These are phyloP conservation scores for Penicillium robsamsonii DNA, from an alignment of 495 filamentous ascomycete genomes.

Conservation along the genomic window DNA sequence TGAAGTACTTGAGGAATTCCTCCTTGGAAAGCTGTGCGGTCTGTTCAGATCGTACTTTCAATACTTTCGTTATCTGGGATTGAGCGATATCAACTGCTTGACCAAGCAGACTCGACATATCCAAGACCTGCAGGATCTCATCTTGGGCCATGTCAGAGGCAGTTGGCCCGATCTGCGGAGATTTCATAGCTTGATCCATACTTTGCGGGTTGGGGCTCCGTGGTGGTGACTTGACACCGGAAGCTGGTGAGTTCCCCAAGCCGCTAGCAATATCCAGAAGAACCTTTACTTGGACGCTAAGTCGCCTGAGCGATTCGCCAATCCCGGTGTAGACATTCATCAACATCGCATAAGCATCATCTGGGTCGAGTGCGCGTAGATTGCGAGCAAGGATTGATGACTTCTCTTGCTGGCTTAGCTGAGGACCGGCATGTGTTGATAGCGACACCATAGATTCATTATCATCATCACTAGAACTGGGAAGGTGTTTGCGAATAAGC, in stretches of 20 bases:
- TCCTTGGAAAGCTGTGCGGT: conserved; percentile 68
- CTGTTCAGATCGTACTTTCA: conserved; percentile 88
- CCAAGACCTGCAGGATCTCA: conserved; percentile 79
- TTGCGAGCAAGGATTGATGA: conserved; percentile 88
- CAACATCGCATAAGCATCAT: conserved; percentile 83
- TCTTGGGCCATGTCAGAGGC: conserved; percentile 57
- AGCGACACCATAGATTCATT: conserved; percentile 85
- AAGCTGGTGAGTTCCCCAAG: conserved; percentile 44
- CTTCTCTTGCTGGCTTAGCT: conserved; percentile 80
- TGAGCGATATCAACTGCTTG: conserved; percentile 92
- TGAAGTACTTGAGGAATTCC: conserved; percentile 87
- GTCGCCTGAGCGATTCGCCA: conserved; percentile 78
- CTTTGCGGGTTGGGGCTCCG: conserved; percentile 44
- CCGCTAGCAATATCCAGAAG: conserved; percentile 92
- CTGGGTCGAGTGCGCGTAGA: conserved; percentile 76
- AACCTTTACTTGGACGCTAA: conserved; percentile 90
- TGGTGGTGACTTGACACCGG: conserved; percentile 42
- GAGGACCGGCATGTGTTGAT: conserved; percentile 72
- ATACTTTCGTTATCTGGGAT: conserved; percentile 84
- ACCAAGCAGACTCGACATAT: conserved; percentile 91
- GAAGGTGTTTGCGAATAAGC: conserved; percentile 80
- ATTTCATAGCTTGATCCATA: conserved; percentile 26
- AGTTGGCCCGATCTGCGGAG: conserved; percentile 16
- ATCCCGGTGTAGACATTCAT: conserved; percentile 80
- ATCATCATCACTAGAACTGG: conserved; percentile 90